These are phyloP conservation scores for Neoboletus brunneissimus DNA, from an alignment of 768 basidiomycete genomes.

Conservation along the genomic window DNA sequence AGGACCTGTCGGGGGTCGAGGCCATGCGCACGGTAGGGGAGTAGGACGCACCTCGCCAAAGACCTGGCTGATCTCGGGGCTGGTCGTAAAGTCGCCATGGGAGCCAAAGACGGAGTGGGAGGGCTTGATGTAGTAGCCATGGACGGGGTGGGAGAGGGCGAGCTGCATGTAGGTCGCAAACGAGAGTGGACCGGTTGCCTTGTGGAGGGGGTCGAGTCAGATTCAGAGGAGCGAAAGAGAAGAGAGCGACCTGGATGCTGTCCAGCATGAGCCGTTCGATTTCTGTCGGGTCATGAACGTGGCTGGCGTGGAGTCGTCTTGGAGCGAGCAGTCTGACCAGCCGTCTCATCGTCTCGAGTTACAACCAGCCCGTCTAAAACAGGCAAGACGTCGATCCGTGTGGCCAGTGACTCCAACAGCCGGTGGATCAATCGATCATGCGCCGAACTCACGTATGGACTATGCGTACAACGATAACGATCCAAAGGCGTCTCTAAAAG, in stretches of 20 bases:
- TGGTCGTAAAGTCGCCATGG: conserved; percentile 92
- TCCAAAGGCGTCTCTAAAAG: too few species aligned
- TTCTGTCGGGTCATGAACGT: conserved; percentile 27
- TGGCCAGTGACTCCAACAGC: too few species aligned
- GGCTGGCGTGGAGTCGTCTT: conserved; percentile 5
- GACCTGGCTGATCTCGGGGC: conserved; percentile 93
- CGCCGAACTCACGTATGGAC: too few species aligned
- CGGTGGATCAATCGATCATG: too few species aligned
- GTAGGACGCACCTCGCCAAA: conserved; percentile 83
- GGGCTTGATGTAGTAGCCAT: conserved; percentile 89
- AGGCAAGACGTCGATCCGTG: too few species aligned
- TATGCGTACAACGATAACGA: too few species aligned
- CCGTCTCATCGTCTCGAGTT: too few species aligned
- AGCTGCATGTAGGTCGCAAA: conserved; percentile 90
- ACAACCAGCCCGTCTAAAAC: too few species aligned
- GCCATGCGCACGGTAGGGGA: background rate
- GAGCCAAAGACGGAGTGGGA: conserved; percentile 76
- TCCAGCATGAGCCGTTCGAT: conserved; percentile 69
- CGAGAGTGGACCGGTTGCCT: conserved; percentile 89
- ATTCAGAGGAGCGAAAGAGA: too few species aligned
- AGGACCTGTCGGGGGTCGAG: conserved; percentile 57
- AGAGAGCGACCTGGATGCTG: conserved; percentile 58
- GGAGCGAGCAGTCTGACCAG: background rate
- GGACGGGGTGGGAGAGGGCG: conserved; percentile 83
- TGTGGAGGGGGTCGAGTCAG: background rate